Evolutionary conservation across 495 filamentous ascomycete species (phyloP).

Genomic region (Aspergillus bridgeri): DNA sequence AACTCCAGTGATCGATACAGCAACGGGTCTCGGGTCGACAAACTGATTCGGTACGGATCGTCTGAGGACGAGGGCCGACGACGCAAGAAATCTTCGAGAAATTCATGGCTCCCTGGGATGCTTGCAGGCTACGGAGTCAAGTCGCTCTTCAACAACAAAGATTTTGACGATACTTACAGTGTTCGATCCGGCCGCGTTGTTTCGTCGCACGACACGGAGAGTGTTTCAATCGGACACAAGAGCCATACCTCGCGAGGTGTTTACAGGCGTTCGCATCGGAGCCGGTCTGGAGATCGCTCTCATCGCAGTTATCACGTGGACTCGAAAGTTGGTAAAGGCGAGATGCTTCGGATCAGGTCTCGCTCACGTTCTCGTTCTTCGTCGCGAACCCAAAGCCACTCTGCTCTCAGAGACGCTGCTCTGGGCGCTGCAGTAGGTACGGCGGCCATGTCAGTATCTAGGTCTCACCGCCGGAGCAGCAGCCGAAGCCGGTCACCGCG

Average conservation of each 20-base stretch:
- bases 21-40: conserved; percentile 49
- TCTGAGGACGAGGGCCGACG: conserved; percentile 52
- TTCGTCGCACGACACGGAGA: conserved; percentile 36
- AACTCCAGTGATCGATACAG: conserved; percentile 47
- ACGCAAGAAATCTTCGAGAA: conserved; percentile 38
- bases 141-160: conserved; percentile 47
- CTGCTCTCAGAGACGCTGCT: conserved; percentile 39
- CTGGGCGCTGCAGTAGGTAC: conserved; percentile 47
- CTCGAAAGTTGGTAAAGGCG: conserved; percentile 3
- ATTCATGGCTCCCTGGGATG: conserved; percentile 52
- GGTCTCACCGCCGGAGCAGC: conserved; percentile 23
- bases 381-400: conserved; percentile 35
- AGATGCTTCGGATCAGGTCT: conserved; percentile 2
- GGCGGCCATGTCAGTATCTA: conserved; percentile 33
- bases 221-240: conserved; percentile 34
- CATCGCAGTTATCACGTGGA: conserved; percentile 22
- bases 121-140: conserved; percentile 55
- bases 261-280: conserved; percentile 31
- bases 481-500: conserved; percentile 33
- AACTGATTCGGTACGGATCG: conserved; percentile 54
- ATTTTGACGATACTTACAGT: conserved; percentile 60
- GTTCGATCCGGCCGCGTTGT: conserved; percentile 46
- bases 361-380: conserved; percentile 39
- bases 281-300: conserved; percentile 30
- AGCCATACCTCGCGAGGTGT: conserved; percentile 47